Base-by-base conservation (phyloP, 345 rosid genomes). In the Hibiscus trionum region DNA sequence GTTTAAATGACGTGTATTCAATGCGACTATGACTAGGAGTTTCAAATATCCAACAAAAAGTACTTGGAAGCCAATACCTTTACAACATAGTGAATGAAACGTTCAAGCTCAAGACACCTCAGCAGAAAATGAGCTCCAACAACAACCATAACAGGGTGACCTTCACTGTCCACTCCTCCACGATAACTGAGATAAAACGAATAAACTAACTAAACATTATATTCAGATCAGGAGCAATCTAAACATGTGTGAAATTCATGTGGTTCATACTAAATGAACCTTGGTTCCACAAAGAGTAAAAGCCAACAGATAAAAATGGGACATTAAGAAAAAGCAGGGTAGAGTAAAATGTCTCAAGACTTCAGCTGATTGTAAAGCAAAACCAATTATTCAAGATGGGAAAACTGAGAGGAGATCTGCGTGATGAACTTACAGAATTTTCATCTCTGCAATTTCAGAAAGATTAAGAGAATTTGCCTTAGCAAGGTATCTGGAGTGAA, bases 51-150 rank as follows among this genome's bases (percentile, higher is more conserved):
- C 42, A 69, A 65, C 44, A 31, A 53, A 53, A n/a, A 11, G 31
- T 61, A 64, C 37, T 56, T 24, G 69, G 73, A 68, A 49, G 53
- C 69, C 52, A 42, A 65, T 65, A 89, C 99, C 92, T 92, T 94
- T 56, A 89, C 78, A 68, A 94, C 87, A 83, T 90, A 80, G 74
- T 82, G 88, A 75, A 92, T 85, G 77, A 94, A 94, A 55, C 91
- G 91, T 79, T 94, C 97, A 60, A 94, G 88, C 76, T 94, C 91
- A 80, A 94, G 95, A 79, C 99, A 94, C 42, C 99, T 86, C 72
- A 92, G 80, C 81, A 94, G 83, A 81, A 94, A 88, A 75, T 94
- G 99, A 55, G 99, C 99, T 79, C 99, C 99, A 77, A 94, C 99
- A 74, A 94, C 84, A 47, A 94, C 97, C 91, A 94, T 87, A 15